These are phyloP conservation scores for Kuraishia capsulata DNA, from an alignment of 805 yeast genomes.

Conservation along the genomic window DNA sequence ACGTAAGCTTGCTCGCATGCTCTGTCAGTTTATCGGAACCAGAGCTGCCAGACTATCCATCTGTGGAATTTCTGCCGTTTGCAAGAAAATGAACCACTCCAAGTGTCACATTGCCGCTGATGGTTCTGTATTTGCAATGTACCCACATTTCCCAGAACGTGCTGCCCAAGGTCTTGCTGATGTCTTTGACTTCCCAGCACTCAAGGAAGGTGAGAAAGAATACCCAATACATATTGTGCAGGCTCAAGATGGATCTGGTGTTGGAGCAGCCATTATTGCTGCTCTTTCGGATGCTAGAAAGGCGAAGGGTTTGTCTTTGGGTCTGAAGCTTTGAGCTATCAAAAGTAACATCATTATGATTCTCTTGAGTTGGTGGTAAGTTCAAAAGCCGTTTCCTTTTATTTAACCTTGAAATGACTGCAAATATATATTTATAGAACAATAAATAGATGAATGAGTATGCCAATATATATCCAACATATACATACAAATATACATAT, in stretches of 20 bases:
- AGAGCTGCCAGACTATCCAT: slow-evolving; percentile 91
- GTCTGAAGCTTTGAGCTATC: slow-evolving; percentile 20
- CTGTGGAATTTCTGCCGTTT: slow-evolving; percentile 95
- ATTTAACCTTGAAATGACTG: background rate
- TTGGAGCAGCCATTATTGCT: slow-evolving; percentile 97
- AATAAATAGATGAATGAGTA: too few species aligned
- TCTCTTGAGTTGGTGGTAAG: background rate
- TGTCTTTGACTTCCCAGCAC: slow-evolving; percentile 73
- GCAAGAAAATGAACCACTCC: slow-evolving; percentile 75
- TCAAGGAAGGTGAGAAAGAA: slow-evolving; percentile 26
- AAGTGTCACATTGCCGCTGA: slow-evolving; percentile 93
- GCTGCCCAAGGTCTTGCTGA: slow-evolving; percentile 90
- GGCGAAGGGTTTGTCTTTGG: slow-evolving; percentile 60
- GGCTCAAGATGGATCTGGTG: slow-evolving; percentile 98
- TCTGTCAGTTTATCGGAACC: slow-evolving; percentile 85
- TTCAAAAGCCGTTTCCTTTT: background rate
- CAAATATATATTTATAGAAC: background rate
- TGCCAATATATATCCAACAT: too few species aligned
- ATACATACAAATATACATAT: too few species aligned
- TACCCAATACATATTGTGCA: slow-evolving; percentile 83
- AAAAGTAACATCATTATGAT: background rate
- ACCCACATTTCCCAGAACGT: slow-evolving; percentile 89
- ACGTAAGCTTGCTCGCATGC: slow-evolving; percentile 70
- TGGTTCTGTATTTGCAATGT: slow-evolving; percentile 90
- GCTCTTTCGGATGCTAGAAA: slow-evolving; percentile 83